A percentile compares a stretch with the other conserved stretches of the same genome.
Evolutionary conservation across 2,329 filamentous ascomycete genomes (phyloP).

Genomic region (Trichoderma brevicompactum): DNA sequence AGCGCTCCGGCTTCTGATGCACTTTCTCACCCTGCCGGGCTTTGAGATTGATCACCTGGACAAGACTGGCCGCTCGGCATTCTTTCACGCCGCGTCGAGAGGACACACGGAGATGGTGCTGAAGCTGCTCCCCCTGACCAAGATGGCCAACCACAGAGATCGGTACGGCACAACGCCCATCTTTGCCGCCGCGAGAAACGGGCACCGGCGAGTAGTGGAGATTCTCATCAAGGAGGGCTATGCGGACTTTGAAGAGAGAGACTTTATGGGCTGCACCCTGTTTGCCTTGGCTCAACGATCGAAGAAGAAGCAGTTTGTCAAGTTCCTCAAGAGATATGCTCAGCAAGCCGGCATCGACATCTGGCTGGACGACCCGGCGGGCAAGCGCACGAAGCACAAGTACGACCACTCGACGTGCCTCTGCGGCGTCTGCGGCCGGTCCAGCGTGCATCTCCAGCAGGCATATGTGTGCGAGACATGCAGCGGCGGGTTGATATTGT

Average conservation of each 20-base stretch:
- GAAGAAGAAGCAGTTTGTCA: constrained; percentile 4
- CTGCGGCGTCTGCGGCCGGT: constrained; percentile 25
- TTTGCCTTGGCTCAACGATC: constrained; percentile 16
- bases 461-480: constrained; percentile 26
- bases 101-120: constrained; percentile 20
- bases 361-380: constrained; percentile 14
- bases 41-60: constrained; percentile 23
- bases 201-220: constrained; percentile 18
- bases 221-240: neutral
- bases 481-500: constrained; percentile 20
- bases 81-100: constrained; percentile 29
- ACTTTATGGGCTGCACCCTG: constrained; percentile 21
- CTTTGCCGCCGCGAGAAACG: constrained; percentile 27
- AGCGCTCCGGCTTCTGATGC: neutral
- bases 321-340: neutral
- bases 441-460: constrained; percentile 6
- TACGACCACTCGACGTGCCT: constrained; percentile 18
- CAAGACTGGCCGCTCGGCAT: constrained; percentile 17
- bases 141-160: constrained; percentile 10
- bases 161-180: constrained; percentile 28
- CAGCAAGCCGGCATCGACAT: neutral
- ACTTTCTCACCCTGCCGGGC: constrained; percentile 1
- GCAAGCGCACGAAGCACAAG: neutral
- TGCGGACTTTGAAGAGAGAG: constrained; percentile 18
- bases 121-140: constrained; percentile 11